These are phyloP conservation scores for Ophiostoma perfectum DNA, from an alignment of 2,329 filamentous ascomycete genomes.

Conservation along the genomic window DNA sequence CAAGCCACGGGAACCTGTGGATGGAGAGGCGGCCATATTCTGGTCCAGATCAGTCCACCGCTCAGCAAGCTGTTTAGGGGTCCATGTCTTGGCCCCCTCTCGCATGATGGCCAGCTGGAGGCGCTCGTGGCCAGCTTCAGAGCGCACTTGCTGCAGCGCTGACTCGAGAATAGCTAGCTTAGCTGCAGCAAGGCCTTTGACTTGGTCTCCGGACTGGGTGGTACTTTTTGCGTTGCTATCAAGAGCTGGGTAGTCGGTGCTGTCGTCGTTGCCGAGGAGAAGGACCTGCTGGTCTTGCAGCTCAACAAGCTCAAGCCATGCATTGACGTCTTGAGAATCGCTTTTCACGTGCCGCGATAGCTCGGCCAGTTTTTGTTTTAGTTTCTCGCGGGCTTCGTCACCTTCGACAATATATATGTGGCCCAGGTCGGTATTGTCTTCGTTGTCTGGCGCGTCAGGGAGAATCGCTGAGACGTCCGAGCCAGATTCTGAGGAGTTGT, in stretches of 20 bases:
- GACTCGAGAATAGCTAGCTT: constrained; percentile 75
- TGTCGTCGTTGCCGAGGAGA: constrained; percentile 36
- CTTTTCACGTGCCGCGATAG: constrained; percentile 61
- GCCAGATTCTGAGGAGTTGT: neutral
- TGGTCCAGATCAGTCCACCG: constrained; percentile 52
- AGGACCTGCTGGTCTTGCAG: constrained; percentile 64
- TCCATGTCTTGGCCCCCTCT: constrained; percentile 72
- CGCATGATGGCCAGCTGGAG: constrained; percentile 65
- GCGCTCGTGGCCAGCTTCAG: constrained; percentile 47
- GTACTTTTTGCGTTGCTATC: neutral
- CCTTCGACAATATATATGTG: constrained; percentile 23
- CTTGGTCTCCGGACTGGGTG: constrained; percentile 52
- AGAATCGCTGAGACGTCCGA: neutral
- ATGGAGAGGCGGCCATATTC: constrained; percentile 34
- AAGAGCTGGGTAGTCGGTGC: constrained; percentile 24
- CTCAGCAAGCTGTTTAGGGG: constrained; percentile 50
- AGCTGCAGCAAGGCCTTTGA: constrained; percentile 66
- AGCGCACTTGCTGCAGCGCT: constrained; percentile 56
- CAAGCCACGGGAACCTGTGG: constrained; percentile 38
- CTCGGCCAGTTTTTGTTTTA: constrained; percentile 31
- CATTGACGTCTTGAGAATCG: constrained; percentile 59
- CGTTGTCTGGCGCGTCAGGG: constrained; percentile 22
- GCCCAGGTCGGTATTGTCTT: constrained; percentile 33
- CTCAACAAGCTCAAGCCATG: constrained; percentile 73
- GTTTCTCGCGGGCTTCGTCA: constrained; percentile 1